Evolutionary conservation across 164 flowering plant species (phyloP), one percentile per base, ranked within the genome.

Genomic region (Chimonanthus praecox): DNA sequence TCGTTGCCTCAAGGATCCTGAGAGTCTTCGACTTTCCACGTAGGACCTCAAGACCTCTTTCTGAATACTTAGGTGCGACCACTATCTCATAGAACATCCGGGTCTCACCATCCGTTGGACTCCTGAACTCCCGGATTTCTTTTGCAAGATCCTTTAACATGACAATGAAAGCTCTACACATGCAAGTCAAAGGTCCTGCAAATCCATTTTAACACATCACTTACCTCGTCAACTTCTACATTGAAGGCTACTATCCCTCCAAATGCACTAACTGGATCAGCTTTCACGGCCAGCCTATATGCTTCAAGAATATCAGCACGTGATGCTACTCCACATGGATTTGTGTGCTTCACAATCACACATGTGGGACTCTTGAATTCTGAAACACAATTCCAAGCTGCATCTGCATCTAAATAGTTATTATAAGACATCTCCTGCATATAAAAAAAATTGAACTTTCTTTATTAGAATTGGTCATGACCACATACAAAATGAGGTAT

Each of bases 171-270:
- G 61, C 4, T 69, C 45, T 69, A 64, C 58, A 63, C 5, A 47
- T 10, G 51, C 15, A 66, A 15, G 54, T 60, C 21, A 65, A 51
- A 45, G 21, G 18, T 7, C 18, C 51, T 7, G 46, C 47, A 73
- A 48, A n/a, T 7, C 47, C 5, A 60, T 16, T 58, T 69, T 18
- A 18, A 8, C 33, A 64, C 1, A 20, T 6, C 72, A 67, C 76
- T 79, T 76, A 96, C 99, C 97, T 96, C 99, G 70, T 94, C 99
- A 71, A 92, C 92, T 87, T 94, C 97, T 7, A 86, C 76, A 69
- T 96, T 96, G 86, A 96, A 96, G 74, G 97, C 99, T 4, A 96
- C 99, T 73, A 96, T 96, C 47, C 99, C 99, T 72, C 98, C 99
- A 87, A 96, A 96, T 69, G 99, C 98, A 83, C 99, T 96, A 46